A percentile compares a stretch with the other conserved stretches of the same genome.
These are phyloP conservation scores for Esteya vermicola DNA, from an alignment of 2,329 filamentous ascomycete species.

Conservation along the genomic window DNA sequence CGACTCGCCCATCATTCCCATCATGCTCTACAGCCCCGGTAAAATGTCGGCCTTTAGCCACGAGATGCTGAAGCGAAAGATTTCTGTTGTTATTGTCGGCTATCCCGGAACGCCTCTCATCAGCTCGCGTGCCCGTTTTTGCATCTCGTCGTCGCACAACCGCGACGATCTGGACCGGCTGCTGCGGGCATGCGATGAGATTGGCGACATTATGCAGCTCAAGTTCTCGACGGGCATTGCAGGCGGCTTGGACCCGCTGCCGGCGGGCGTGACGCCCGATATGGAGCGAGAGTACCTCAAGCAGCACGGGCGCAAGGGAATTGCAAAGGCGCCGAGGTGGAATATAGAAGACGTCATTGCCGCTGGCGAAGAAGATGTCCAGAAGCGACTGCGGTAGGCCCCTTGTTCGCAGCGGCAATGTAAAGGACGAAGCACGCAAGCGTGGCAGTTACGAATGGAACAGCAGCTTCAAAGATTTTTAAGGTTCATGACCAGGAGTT, in stretches of 20 bases:
- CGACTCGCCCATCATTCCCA: conserved; percentile 89
- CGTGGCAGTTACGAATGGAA: conserved; percentile 4
- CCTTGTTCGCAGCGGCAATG: conserved; percentile 7
- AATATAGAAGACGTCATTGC: conserved; percentile 68
- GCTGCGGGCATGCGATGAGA: conserved; percentile 77
- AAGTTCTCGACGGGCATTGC: conserved; percentile 96
- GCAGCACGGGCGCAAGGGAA: conserved; percentile 51
- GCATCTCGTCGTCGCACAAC: conserved; percentile 88
- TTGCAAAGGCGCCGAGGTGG: conserved; percentile 70
- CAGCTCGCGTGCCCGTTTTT: conserved; percentile 89
- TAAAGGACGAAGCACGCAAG: conserved; percentile 1
- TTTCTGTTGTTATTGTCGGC: conserved; percentile 91
- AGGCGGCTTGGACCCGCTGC: conserved; percentile 66
- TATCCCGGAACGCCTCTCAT: conserved; percentile 95
- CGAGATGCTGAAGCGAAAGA: conserved; percentile 96
- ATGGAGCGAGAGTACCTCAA: conserved; percentile 56
- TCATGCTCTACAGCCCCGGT: conserved; percentile 93
- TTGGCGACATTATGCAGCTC: conserved; percentile 81
- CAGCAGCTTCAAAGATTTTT: conserved; percentile 4
- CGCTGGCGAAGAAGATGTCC: conserved; percentile 21
- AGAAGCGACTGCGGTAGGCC: conserved; percentile 16
- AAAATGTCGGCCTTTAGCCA: conserved; percentile 98
- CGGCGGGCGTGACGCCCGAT: conserved; percentile 55
- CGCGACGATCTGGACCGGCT: conserved; percentile 95
- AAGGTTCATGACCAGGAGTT: conserved; percentile 5